These are phyloP conservation scores for Dendrostoma leiphaemia DNA, from an alignment of 2,329 filamentous ascomycete species.

Conservation along the genomic window DNA sequence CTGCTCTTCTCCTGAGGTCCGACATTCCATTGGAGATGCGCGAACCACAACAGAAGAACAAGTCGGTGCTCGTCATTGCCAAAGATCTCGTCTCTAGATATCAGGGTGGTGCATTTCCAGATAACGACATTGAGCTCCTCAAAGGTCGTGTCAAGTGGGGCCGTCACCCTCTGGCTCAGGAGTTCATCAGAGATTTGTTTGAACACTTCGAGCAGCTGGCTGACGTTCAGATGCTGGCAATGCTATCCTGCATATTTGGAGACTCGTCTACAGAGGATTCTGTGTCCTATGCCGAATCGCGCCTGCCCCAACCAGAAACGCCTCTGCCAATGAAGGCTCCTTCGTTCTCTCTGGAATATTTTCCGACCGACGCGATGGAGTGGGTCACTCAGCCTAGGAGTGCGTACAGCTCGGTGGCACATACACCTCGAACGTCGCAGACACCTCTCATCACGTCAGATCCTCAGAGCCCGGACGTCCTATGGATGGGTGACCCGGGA, in stretches of 20 bases:
- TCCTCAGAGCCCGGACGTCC: slow-evolving; percentile 53
- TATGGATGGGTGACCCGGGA: slow-evolving; percentile 52
- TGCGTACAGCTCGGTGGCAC: slow-evolving; percentile 51
- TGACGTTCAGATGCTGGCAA: slow-evolving; percentile 69
- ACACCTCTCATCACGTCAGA: slow-evolving; percentile 54
- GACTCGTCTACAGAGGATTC: slow-evolving; percentile 56
- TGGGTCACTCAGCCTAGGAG: slow-evolving; percentile 53
- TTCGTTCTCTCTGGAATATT: slow-evolving; percentile 66
- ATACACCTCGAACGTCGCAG: slow-evolving; percentile 56
- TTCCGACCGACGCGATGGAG: slow-evolving; percentile 54
- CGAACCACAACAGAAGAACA: slow-evolving; percentile 48
- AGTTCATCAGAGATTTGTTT: slow-evolving; percentile 63
- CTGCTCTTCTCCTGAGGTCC: slow-evolving; percentile 73
- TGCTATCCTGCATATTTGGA: slow-evolving; percentile 69
- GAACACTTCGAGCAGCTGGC: slow-evolving; percentile 60
- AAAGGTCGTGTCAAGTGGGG: slow-evolving; percentile 68
- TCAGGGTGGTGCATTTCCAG: slow-evolving; percentile 21
- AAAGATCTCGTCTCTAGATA: slow-evolving; percentile 54
- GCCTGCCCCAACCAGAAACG: slow-evolving; percentile 57
- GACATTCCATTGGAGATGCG: slow-evolving; percentile 70
- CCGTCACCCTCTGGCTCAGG: slow-evolving; percentile 59
- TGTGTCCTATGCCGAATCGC: slow-evolving; percentile 56
- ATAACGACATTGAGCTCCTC: slow-evolving; percentile 29
- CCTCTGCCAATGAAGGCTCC: slow-evolving; percentile 64
- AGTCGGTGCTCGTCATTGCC: slow-evolving; percentile 68